phyloP scores from a whole-genome alignment of 2,329 filamentous ascomycete species.

The Aureobasidium leucospermi region DNA sequence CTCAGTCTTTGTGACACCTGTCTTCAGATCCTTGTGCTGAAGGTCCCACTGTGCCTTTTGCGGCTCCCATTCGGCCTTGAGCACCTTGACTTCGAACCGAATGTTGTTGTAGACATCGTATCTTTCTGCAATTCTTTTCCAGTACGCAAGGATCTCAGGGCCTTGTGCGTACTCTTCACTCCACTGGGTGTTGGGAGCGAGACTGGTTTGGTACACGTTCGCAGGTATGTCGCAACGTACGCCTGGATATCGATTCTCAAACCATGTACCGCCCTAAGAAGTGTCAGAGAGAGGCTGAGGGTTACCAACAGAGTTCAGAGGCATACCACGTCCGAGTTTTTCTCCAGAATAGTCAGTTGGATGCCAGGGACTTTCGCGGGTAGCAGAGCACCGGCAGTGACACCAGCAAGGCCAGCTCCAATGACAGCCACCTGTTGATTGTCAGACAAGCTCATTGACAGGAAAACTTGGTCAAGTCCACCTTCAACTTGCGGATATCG shows the following conservation, averaged over 20 bases:
- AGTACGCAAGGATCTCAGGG: conserved; percentile 59
- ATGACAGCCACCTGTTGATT: conserved; percentile 47
- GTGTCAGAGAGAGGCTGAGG: conserved; percentile 12
- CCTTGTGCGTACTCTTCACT: conserved; percentile 60
- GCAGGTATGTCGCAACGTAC: conserved; percentile 63
- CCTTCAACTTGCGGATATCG: conserved; percentile 21
- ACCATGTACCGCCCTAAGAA: conserved; percentile 40
- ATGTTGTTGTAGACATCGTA: conserved; percentile 56
- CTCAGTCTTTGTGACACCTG: conserved; percentile 35
- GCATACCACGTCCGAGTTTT: conserved; percentile 56
- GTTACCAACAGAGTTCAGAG: no score
- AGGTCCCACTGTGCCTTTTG: conserved; percentile 49
- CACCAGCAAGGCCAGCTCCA: conserved; percentile 57
- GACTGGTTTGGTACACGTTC: conserved; percentile 63
- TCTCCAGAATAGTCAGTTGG: conserved; percentile 59
- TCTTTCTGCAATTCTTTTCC: conserved; percentile 55
- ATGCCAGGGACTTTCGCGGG: conserved; percentile 63
- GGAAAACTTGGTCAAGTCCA: neutral
- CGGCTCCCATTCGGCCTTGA: conserved; percentile 50
- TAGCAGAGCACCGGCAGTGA: conserved; percentile 58
- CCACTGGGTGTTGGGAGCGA: conserved; percentile 62
- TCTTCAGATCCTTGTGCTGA: conserved; percentile 26
- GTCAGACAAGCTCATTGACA: neutral
- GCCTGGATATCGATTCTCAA: conserved; percentile 52
- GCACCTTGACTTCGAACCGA: conserved; percentile 48